phyloP scores from a whole-genome alignment of 148 eudicot genomes.

The Rhododendron henanense region DNA sequence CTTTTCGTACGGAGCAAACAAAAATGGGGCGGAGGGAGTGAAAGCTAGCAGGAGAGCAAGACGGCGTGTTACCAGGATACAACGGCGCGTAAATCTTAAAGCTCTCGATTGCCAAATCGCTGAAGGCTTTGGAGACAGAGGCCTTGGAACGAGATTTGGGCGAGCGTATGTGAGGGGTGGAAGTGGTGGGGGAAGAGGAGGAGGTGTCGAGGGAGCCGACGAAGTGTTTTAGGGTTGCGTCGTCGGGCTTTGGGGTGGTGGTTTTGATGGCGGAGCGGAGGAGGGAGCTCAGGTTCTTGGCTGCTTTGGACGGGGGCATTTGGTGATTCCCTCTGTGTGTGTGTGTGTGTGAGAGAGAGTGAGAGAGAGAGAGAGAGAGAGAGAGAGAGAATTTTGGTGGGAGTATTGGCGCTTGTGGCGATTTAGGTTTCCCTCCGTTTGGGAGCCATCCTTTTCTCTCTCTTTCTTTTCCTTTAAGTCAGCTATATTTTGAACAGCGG shows the following conservation, averaged over 20 bases:
- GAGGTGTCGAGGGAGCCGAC: conserved; percentile 8
- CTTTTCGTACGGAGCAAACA: no score
- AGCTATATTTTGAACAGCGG: no score
- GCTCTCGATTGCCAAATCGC: neutral
- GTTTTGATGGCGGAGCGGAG: conserved; percentile 26
- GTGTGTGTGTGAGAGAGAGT: neutral
- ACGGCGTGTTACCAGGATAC: neutral
- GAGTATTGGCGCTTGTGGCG: neutral
- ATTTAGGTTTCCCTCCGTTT: neutral
- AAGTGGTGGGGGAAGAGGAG: neutral
- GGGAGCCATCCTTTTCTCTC: neutral
- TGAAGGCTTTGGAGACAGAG: neutral
- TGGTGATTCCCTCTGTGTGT: neutral
- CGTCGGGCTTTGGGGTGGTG: neutral
- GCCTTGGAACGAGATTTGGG: conserved; percentile 4
- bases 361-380: neutral
- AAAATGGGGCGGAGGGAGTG: no score
- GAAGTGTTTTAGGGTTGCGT: conserved; percentile 5
- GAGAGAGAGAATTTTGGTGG: neutral
- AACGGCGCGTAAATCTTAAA: neutral
- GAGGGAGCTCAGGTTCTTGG: conserved; percentile 26
- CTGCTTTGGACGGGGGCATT: conserved; percentile 29
- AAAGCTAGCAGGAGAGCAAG: no score
- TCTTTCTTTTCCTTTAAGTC: no score
- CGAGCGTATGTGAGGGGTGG: neutral